These are phyloP conservation scores for Harringtonia aguacate DNA, from an alignment of 2,329 filamentous ascomycete genomes.

Conservation along the genomic window DNA sequence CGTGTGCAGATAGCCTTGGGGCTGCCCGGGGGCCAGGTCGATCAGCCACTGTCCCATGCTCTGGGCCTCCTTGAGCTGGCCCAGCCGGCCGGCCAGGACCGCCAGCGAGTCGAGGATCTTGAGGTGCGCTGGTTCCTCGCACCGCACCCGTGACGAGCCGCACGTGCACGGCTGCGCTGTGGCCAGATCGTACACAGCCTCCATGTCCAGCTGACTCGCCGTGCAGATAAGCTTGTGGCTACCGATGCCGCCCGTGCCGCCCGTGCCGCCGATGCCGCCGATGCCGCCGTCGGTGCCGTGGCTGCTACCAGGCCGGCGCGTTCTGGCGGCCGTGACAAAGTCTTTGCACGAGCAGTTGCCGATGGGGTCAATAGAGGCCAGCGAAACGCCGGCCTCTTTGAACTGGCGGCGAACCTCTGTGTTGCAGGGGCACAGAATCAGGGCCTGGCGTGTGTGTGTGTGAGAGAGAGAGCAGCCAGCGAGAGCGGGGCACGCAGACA, in stretches of 20 bases:
- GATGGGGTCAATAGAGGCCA: constrained; percentile 6
- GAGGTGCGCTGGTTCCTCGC: constrained; percentile 4
- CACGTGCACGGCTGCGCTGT: constrained; percentile 4
- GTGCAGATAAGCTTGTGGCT: no score
- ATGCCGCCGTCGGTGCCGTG: not conserved
- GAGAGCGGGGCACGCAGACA: no score
- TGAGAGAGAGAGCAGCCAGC: no score
- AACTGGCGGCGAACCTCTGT: not conserved
- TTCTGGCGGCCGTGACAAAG: constrained; percentile 10
- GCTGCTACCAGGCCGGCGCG: not conserved
- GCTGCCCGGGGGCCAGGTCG: constrained; percentile 5
- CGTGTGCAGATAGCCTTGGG: constrained; percentile 11
- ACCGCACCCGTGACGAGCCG: constrained; percentile 9
- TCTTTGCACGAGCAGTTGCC: constrained; percentile 10
- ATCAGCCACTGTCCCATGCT: constrained; percentile 6
- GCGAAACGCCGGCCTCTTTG: constrained; percentile 2
- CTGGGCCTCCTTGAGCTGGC: not conserved
- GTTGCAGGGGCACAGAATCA: constrained; percentile 8
- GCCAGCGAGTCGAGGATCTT: constrained; percentile 5
- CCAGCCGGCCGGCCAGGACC: not conserved
- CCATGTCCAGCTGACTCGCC: constrained; percentile 8
- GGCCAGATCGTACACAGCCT: constrained; percentile 5
- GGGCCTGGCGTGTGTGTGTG: constrained; percentile 1
- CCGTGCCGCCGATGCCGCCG: not conserved
- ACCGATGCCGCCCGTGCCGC: not conserved